Evolutionary conservation across 257 asterid species (phyloP), one percentile per base, ranked within the genome.

Genomic region (Primulina eburnea): DNA sequence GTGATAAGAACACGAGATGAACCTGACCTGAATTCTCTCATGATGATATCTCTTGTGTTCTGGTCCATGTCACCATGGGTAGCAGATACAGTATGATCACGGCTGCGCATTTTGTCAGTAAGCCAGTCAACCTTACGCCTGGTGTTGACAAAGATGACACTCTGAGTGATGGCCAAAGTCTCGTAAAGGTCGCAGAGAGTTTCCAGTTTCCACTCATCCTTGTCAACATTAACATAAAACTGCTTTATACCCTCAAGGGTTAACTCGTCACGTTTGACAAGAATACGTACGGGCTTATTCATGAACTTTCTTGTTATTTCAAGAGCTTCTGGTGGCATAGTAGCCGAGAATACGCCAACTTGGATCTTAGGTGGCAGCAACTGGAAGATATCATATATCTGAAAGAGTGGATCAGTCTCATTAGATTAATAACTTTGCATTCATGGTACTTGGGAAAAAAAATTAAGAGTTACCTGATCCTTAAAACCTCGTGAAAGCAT

Each of bases 1-100:
- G 96, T 87, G 81, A 87, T 89, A 64, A 89, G 92, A 67, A 87
- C 96, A 53, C 95, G 79, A 6, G 92, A 87, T 0, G 94, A 87
- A 16, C 96, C 94, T 2, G 81, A 85, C 29, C 90, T 74, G 75
- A 85, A 85, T 66, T 85, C 87, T 20, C 84, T 67, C 90, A 85
- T 85, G 50, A 85, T 85, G 75, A 82, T 82, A 61, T 85, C 90
- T 64, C 90, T 76, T 0, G 90, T 82, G 26, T 85, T 85, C 75
- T 85, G 87, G 75, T 82, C 90, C 89, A 84, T 84, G 81, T 84
- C 89, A 60, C 84, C 86, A 30, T 83, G 84, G 60, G 88, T 83
- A 35, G 89, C 87, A 8, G 89, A 84, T 11, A 84, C 89, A 0
- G 87, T 82, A 61, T 85, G 87, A 40, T 82, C 90, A 24, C 86